phyloP scores from a whole-genome alignment of 768 basidiomycete species.

The Hygrophoropsis aurantiaca region DNA sequence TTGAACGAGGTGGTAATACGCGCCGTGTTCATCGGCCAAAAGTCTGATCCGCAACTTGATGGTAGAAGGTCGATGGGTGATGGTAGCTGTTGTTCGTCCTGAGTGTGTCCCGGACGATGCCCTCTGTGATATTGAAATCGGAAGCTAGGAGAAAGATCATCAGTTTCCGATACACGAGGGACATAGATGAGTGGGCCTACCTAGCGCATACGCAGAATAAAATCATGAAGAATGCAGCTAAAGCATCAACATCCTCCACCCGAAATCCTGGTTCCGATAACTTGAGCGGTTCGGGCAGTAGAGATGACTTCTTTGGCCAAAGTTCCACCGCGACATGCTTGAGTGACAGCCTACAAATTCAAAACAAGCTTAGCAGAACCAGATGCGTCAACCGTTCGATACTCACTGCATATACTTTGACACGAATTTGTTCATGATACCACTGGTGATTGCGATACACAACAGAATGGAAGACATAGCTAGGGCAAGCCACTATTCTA shows the following conservation, averaged over 20 bases:
- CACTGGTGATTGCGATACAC: conserved; percentile 75
- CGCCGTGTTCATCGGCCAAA: too few species aligned
- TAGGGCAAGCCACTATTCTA: conserved; percentile 81
- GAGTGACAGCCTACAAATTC: conserved; percentile 53
- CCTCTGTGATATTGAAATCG: conserved; percentile 87
- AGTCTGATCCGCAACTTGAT: too few species aligned
- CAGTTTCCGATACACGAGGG: conserved; percentile 1
- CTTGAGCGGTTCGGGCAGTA: conserved; percentile 84
- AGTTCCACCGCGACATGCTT: conserved; percentile 76
- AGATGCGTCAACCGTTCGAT: neutral
- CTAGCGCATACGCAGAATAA: conserved; percentile 70
- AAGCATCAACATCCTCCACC: conserved; percentile 45
- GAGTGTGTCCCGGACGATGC: too few species aligned
- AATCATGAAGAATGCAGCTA: conserved; percentile 80
- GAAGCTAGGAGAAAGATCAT: conserved; percentile 55
- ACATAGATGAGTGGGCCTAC: conserved; percentile 31
- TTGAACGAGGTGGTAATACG: too few species aligned
- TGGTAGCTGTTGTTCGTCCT: too few species aligned
- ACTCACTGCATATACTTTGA: conserved; percentile 67
- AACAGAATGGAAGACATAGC: conserved; percentile 82
- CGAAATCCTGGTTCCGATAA: conserved; percentile 75
- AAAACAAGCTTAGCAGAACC: neutral
- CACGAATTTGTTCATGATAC: conserved; percentile 66
- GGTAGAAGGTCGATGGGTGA: too few species aligned
- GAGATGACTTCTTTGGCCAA: conserved; percentile 93